These are phyloP conservation scores for Zea luxurians DNA, from an alignment of 176 grass and related monocot species.

Conservation along the genomic window DNA sequence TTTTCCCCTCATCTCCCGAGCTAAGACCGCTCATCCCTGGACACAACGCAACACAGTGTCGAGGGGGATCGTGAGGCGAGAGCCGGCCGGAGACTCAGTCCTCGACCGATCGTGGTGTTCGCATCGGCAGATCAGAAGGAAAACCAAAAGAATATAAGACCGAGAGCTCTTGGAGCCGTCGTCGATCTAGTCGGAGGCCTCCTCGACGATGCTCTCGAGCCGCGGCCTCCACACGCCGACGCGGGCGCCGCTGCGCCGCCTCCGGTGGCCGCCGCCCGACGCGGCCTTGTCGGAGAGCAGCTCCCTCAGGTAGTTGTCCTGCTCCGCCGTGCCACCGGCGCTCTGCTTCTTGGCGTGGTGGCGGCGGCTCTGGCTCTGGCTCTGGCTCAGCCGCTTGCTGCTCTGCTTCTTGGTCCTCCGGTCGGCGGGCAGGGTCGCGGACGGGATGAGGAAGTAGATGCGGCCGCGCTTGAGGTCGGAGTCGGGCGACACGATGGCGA, in stretches of 20 bases:
- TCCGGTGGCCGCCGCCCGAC: conserved; percentile 27
- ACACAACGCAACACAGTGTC: conserved; percentile 30
- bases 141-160: conserved; percentile 44
- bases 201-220: conserved; percentile 83
- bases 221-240: conserved; percentile 77
- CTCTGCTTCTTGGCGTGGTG: conserved; percentile 37
- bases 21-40: conserved; percentile 34
- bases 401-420: conserved; percentile 32
- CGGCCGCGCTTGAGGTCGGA: conserved; percentile 88
- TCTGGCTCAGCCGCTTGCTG: conserved; percentile 17
- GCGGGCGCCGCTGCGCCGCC: conserved; percentile 55
- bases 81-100: neutral
- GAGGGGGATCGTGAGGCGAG: conserved; percentile 32
- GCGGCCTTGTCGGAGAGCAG: conserved; percentile 57
- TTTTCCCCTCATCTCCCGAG: conserved; percentile 35
- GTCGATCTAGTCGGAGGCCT: conserved; percentile 42
- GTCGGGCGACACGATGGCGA: conserved; percentile 74
- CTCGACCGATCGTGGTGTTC: too few species aligned
- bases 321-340: conserved; percentile 38
- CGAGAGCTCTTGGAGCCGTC: conserved; percentile 19
- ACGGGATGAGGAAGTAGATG: conserved; percentile 92
- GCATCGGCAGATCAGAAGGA: conserved; percentile 25
- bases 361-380: neutral
- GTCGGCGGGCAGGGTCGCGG: conserved; percentile 45
- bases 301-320: conserved; percentile 74